Evolutionary conservation across 257 asterid genomes (phyloP).

Genomic region (Cordia subcordata): DNA sequence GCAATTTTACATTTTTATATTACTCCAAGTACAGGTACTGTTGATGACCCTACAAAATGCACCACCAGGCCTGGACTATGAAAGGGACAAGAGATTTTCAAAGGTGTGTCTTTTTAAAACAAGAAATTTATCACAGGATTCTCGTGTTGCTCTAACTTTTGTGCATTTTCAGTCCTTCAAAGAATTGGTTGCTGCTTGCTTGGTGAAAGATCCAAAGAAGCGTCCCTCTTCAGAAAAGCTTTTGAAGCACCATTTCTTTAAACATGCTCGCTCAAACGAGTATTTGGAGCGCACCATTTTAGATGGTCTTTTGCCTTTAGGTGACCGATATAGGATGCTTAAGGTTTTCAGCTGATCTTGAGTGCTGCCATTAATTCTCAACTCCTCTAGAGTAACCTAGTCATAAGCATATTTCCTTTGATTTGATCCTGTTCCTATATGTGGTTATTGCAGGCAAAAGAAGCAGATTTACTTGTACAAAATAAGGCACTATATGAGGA

Average conservation of each 20-base stretch:
- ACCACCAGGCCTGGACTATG: constrained; percentile 98
- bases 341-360: constrained; percentile 72
- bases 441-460: constrained; percentile 69
- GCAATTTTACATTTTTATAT: neutral
- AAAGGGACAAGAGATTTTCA: constrained; percentile 91
- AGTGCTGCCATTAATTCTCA: constrained; percentile 19
- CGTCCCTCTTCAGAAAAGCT: constrained; percentile 96
- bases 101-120: constrained; percentile 56
- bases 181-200: constrained; percentile 95
- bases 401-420: constrained; percentile 8
- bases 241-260: constrained; percentile 91
- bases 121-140: constrained; percentile 15
- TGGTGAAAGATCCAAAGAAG: constrained; percentile 98
- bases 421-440: neutral
- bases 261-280: constrained; percentile 60
- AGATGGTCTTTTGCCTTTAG: constrained; percentile 76
- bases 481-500: constrained; percentile 73
- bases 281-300: constrained; percentile 68
- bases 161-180: constrained; percentile 69
- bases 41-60: constrained; percentile 99
- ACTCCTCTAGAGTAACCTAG: constrained; percentile 12
- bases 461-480: constrained; percentile 82
- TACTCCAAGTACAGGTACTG: constrained; percentile 66
- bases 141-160: constrained; percentile 26
- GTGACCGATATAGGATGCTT: constrained; percentile 94